Percentiles rank a stretch among this genome's conserved stretches.
These are phyloP conservation scores for Ceriops decandra DNA, from an alignment of 345 rosid genomes.

Conservation along the genomic window DNA sequence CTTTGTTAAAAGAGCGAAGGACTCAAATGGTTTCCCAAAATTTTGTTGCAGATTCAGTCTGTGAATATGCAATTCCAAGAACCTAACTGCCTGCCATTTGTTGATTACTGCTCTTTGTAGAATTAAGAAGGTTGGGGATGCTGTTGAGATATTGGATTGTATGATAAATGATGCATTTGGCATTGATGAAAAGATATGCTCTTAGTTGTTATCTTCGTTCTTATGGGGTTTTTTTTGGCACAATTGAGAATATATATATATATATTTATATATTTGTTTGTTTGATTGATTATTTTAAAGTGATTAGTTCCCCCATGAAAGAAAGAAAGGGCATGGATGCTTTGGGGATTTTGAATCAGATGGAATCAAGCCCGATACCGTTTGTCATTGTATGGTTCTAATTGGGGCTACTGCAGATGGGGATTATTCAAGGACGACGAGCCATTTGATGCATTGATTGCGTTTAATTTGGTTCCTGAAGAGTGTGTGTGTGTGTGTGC, in stretches of 20 bases:
- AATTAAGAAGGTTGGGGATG: conserved; percentile 51
- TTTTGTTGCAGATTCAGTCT: conserved; percentile 42
- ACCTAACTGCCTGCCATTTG: conserved; percentile 43
- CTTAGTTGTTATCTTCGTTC: conserved; percentile 41
- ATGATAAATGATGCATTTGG: conserved; percentile 37
- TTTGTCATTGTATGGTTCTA: conserved; percentile 39
- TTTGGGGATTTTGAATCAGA: conserved; percentile 44
- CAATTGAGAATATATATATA: conserved; percentile 19
- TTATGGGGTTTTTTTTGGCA: conserved; percentile 40
- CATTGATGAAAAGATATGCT: conserved; percentile 42
- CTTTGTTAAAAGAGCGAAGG: conserved; percentile 43
- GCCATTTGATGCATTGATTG: conserved; percentile 46
- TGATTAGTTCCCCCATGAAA: conserved; percentile 51
- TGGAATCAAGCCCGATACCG: conserved; percentile 56
- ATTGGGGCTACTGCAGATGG: conserved; percentile 40
- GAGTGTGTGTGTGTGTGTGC: conserved; percentile 29
- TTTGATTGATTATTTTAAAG: conserved; percentile 46
- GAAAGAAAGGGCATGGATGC: conserved; percentile 48
- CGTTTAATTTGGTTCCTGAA: conserved; percentile 74
- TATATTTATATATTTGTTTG: conserved; percentile 44
- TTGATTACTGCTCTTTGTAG: conserved; percentile 55
- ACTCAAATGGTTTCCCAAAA: conserved; percentile 46
- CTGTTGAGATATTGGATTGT: conserved; percentile 43
- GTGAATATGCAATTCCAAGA: conserved; percentile 66
- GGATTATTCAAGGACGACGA: conserved; percentile 52